Percentiles rank a stretch among this genome's conserved stretches.
phyloP scores from a whole-genome alignment of 2,329 filamentous ascomycete genomes.

The Trichoderma sp. region DNA sequence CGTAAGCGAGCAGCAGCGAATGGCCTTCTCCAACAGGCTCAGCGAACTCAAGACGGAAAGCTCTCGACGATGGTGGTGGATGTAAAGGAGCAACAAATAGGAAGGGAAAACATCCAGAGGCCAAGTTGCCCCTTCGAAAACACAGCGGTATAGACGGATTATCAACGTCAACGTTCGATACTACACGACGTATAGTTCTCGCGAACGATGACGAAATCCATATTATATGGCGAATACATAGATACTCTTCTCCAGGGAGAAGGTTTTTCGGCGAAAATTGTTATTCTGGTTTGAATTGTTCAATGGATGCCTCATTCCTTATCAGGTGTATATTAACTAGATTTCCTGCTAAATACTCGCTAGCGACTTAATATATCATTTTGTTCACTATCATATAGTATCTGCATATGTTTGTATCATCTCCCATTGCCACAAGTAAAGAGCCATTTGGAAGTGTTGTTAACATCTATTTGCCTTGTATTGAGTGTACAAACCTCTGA shows the following conservation, averaged over 20 bases:
- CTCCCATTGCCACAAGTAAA: not conserved
- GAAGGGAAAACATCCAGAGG: not conserved
- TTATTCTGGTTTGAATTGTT: not conserved
- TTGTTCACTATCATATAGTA: not conserved
- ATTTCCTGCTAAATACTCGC: not conserved
- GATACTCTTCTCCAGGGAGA: not conserved
- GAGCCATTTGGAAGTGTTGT: not conserved
- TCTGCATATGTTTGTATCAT: not conserved
- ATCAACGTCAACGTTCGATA: not conserved
- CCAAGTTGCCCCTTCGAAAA: not conserved
- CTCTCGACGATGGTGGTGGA: slow-evolving; percentile 11
- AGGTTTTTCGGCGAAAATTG: not conserved
- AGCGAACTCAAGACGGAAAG: slow-evolving; percentile 6
- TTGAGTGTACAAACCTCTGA: not conserved
- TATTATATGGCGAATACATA: not conserved
- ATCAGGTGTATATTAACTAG: not conserved
- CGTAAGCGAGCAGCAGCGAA: slow-evolving; percentile 3
- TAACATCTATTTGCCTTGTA: not conserved
- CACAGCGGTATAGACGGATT: not conserved
- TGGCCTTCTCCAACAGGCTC: not conserved
- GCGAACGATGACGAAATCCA: not conserved
- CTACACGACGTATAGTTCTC: not conserved
- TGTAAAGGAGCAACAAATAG: not conserved
- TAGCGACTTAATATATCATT: not conserved
- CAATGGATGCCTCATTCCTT: not conserved